These are phyloP conservation scores for Plectosphaerella plurivora DNA, from an alignment of 2,329 filamentous ascomycete genomes.

Conservation along the genomic window DNA sequence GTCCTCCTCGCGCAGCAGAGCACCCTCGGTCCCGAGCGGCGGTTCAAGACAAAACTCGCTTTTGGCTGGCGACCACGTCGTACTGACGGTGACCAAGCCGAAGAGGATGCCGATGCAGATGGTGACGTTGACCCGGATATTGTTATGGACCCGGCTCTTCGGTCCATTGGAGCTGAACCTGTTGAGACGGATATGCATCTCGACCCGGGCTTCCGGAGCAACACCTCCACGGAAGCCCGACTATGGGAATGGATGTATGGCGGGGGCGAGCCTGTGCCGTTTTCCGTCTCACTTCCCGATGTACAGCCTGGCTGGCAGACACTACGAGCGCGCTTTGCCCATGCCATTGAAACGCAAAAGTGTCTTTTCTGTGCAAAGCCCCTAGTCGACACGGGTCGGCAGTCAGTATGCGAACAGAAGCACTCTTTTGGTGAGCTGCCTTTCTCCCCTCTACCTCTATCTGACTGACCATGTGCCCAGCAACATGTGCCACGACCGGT, in stretches of 20 bases:
- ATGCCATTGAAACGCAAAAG: slow-evolving; percentile 26
- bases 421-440: slow-evolving; percentile 33
- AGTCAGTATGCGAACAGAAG: slow-evolving; percentile 32
- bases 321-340: slow-evolving; percentile 33
- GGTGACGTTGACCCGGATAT: not conserved
- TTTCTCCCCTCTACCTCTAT: not conserved
- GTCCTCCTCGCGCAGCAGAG: slow-evolving; percentile 45
- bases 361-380: slow-evolving; percentile 44
- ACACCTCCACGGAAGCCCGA: slow-evolving; percentile 45
- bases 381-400: slow-evolving; percentile 24
- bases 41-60: slow-evolving; percentile 28
- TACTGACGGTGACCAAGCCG: not conserved
- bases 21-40: slow-evolving; percentile 42
- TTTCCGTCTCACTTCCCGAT: slow-evolving; percentile 16
- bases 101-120: not conserved
- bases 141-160: not conserved
- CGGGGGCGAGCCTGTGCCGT: slow-evolving; percentile 39
- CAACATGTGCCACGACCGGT: slow-evolving; percentile 49
- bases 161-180: not conserved
- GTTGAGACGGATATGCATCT: not conserved
- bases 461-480: slow-evolving; percentile 21
- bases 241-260: slow-evolving; percentile 59
- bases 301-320: slow-evolving; percentile 5
- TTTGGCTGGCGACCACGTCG: slow-evolving; percentile 21
- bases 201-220: not conserved